Evolutionary conservation across 2,329 filamentous ascomycete genomes (phyloP).

Genomic region (Alternaria panax): DNA sequence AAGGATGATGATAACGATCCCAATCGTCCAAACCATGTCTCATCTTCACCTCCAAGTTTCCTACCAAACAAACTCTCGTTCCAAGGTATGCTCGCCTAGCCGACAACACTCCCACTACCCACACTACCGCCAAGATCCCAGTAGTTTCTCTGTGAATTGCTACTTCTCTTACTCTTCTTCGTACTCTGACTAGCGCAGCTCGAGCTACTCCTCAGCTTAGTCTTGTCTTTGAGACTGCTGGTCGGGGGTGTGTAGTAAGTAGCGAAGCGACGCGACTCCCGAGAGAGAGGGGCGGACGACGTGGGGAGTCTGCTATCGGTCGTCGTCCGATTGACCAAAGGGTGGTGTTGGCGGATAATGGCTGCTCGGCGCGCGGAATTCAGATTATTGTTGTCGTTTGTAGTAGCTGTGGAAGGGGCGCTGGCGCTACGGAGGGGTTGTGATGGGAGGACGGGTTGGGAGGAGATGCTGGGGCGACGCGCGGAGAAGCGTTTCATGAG

Average conservation of each 20-base stretch:
- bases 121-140: constrained; percentile 89
- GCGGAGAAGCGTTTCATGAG: constrained; percentile 49
- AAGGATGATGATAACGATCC: neutral
- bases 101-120: constrained; percentile 66
- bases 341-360: constrained; percentile 87
- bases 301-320: constrained; percentile 35
- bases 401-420: neutral
- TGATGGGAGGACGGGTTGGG: constrained; percentile 8
- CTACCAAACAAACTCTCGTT: no score
- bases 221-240: neutral
- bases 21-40: neutral
- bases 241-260: constrained; percentile 8
- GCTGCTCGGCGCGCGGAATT: constrained; percentile 72
- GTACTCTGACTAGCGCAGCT: constrained; percentile 91
- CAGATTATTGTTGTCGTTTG: constrained; percentile 31
- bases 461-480: constrained; percentile 39
- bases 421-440: neutral
- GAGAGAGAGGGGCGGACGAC: constrained; percentile 25
- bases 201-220: constrained; percentile 53
- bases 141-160: constrained; percentile 80
- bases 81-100: constrained; percentile 7
- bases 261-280: constrained; percentile 23
- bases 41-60: neutral
- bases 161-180: constrained; percentile 72
- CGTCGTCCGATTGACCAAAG: constrained; percentile 70